Conservation (phyloP, 73 alveolate genomes). For the Diophrys sp. region DNA sequence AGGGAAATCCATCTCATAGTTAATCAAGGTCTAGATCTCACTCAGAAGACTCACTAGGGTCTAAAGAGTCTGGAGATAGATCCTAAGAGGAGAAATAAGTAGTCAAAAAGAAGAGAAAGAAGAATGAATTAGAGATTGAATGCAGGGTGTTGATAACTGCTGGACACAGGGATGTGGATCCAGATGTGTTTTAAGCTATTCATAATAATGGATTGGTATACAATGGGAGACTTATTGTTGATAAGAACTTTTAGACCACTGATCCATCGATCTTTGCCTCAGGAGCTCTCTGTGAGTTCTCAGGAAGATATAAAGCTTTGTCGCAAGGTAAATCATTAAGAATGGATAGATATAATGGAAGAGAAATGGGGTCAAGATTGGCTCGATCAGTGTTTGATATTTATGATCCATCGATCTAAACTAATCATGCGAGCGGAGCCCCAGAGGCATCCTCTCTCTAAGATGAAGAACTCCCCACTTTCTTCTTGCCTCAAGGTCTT, state of each 20-base stretch:
- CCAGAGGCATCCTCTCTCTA: conserved; percentile 57
- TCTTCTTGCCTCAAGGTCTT: conserved; percentile 93
- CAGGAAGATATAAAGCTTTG: conserved; percentile 91
- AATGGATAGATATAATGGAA: conserved; percentile 95
- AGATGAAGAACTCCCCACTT: conserved; percentile 92
- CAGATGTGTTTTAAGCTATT: conserved; percentile 91
- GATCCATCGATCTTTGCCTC: conserved; percentile 96
- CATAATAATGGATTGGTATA: conserved; percentile 98
- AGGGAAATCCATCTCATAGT: neutral
- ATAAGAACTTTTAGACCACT: conserved; percentile 95
- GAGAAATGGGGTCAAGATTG: conserved; percentile 96
- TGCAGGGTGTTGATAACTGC: conserved; percentile 88
- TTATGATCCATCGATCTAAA: conserved; percentile 76
- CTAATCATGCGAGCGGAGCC: conserved; percentile 54
- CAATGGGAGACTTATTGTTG: conserved; percentile 96
- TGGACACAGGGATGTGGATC: conserved; percentile 97
- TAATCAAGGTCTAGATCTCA: neutral
- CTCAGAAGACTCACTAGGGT: neutral
- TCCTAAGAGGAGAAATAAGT: conserved; percentile 52
- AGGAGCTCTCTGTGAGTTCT: conserved; percentile 97
- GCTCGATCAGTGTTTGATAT: conserved; percentile 93
- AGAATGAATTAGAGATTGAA: conserved; percentile 66
- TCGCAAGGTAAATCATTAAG: conserved; percentile 93
- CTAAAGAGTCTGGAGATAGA: conserved; percentile 39
- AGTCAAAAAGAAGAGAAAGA: conserved; percentile 70